Evolutionary conservation across 1,284 basidiomycete genomes (phyloP), one percentile per base, ranked within the genome.

Genomic region (Bondarzewia mesenterica): DNA sequence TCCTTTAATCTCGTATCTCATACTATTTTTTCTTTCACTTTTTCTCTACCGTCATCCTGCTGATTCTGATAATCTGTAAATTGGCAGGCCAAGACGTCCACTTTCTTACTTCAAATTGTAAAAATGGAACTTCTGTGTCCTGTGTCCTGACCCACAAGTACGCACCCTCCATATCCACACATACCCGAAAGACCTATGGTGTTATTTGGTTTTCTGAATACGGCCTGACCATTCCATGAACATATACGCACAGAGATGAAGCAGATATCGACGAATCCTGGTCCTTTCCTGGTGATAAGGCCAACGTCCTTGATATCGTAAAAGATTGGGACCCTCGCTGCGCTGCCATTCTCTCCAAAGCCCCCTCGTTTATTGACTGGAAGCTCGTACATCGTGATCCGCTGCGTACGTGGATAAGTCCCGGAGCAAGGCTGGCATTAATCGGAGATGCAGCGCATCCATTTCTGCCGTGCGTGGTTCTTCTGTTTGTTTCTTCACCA

Each of bases 381-480:
- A 65, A 61, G 50, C 45, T 64, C n/a, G 54, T 61, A 18, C 52
- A 61, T 43, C 59, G 61, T 15, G 61, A 65, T 27, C 62, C 61
- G 14, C 54, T 63, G 6, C 58, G 57, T 29, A 63, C 54, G n/a
- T 63, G 63, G 59, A 49, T 67, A 44, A 63, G 57, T 46, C 54
- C 50, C 37, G 44, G 47, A 14, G 65, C 57, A 6, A 46, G 55
- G 20, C 52, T 63, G 5, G 50, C 56, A 7, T 53, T 68, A 29
- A 60, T 65, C 35, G 62, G 64, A 10, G 59, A 64, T 41, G 58
- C 59, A 18, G 61, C 64, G 43, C 61, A 60, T 48, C 65, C 56
- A 2, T 62, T 64, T 50, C 53, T 65, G 4, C 59, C 59, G 60
- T 59, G 29, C 38, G 45, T 39, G 5, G n/a, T n/a, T n/a, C n/a